Evolutionary conservation across 1,139 yeast genomes (phyloP), one percentile per base, ranked within the genome.

Genomic region (Yamadazyma atmosphaerica): DNA sequence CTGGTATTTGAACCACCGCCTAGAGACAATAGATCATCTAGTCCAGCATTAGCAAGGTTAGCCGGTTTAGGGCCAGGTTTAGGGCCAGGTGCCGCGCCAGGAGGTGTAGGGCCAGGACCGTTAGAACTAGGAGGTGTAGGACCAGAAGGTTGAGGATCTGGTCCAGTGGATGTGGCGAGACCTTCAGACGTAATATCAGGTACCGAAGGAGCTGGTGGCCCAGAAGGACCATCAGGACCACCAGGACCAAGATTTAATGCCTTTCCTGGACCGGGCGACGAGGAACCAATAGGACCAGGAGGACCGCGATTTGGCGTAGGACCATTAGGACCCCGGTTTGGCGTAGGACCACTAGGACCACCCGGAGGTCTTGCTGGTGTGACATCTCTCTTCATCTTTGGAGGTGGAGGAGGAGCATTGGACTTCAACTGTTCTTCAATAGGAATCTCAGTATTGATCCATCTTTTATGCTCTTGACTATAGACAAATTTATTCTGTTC

Each of bases 381-480:
- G 32, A 56, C 56, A 39, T 62, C 63, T 29, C 64, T 71, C 49
- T 72, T 72, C 51, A 72, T 75, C 24, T 62, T 58, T 4, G 88
- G 87, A 2, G 94, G 92, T 2, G 95, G 94, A 2, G 95, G 87
- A 2, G 92, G 81, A 1, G 80, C 74, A 1, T 77, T 64, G 7
- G 75, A 63, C 43, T 65, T 68, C 43, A 80, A 72, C 49, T 83
- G 87, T 35, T 88, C 96, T 45, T 81, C 81, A 33, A 86, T 77
- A 1, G 86, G 80, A 13, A 75, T 77, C 43, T 81, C 79, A 43
- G 79, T 80, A 55, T 87, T 83, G 38, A 92, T 80, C 96, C 97
- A 92, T 54, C 96, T 75, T 56, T 85, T 83, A 54, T 86, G 75
- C 44, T 84, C 80, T 52, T 87, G 94, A 62, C 90, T 96, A 57